These are phyloP conservation scores for Leccinellum rugosiceps DNA, from an alignment of 768 basidiomycete species.

Conservation along the genomic window DNA sequence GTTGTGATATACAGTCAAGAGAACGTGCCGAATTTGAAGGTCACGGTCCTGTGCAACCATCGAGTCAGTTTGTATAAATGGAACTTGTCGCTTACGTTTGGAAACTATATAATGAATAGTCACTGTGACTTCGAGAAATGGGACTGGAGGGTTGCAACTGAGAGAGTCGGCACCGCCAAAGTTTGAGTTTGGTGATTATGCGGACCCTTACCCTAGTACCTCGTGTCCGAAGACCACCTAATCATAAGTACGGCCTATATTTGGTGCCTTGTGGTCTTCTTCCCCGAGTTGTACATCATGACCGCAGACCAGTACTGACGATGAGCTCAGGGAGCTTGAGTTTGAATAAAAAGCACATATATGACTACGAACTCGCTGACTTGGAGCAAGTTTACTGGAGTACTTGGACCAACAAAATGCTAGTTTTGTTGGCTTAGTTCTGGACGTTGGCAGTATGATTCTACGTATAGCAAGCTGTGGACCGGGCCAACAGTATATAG, in stretches of 20 bases:
- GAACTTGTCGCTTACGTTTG: conserved; percentile 7
- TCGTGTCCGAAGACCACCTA: background rate
- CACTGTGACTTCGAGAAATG: background rate
- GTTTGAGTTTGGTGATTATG: conserved; percentile 3
- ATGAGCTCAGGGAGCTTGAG: too few species aligned
- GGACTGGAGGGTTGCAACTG: too few species aligned
- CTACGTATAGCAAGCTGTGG: conserved; percentile 1
- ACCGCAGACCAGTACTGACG: background rate
- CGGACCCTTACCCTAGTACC: background rate
- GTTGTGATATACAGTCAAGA: background rate
- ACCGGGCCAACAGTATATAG: background rate
- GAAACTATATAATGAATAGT: background rate
- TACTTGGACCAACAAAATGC: background rate
- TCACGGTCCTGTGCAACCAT: background rate
- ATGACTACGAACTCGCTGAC: background rate
- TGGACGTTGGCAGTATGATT: background rate
- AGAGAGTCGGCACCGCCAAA: too few species aligned
- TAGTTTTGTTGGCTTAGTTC: background rate
- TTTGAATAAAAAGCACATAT: too few species aligned
- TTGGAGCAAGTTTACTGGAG: background rate
- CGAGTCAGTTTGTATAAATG: background rate
- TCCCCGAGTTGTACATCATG: background rate
- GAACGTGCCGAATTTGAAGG: background rate
- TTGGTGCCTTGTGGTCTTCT: background rate
- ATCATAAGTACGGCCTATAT: background rate